phyloP scores from a whole-genome alignment of 2,329 filamentous ascomycete genomes.

The Bipolaris cookei region DNA sequence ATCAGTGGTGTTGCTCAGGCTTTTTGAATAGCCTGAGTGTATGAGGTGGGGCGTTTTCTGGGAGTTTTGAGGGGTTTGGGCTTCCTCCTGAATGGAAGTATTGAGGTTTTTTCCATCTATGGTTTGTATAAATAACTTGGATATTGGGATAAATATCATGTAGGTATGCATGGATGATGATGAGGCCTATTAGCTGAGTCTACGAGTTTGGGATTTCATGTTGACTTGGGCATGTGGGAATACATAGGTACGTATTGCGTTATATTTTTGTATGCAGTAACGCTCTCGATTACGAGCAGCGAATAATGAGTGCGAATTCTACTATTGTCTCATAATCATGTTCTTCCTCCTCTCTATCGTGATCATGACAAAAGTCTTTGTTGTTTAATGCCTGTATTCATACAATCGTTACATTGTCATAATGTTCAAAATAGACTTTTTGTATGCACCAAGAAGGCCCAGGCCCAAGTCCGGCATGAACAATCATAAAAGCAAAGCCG shows the following conservation, averaged over 20 bases:
- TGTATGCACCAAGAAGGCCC: background rate
- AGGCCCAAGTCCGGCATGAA: background rate
- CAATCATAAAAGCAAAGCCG: no score
- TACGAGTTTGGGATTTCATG: background rate
- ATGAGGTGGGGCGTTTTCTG: background rate
- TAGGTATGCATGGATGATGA: background rate
- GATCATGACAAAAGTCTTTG: background rate
- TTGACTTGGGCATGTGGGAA: background rate
- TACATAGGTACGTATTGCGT: background rate
- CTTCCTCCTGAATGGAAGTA: no score
- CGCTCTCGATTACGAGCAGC: background rate
- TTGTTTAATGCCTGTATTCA: background rate
- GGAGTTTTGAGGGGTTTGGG: background rate
- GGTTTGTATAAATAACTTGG: no score
- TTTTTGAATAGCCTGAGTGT: background rate
- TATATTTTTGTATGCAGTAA: background rate
- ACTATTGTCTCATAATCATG: no score
- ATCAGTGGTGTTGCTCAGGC: conserved; percentile 46
- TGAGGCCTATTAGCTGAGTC: background rate
- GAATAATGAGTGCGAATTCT: background rate
- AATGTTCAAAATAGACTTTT: conserved; percentile 5
- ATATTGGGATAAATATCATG: background rate
- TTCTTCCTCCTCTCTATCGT: no score
- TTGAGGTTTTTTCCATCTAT: background rate
- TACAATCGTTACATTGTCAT: conserved; percentile 14